Evolutionary conservation across 1,139 yeast species (phyloP), one percentile per base, ranked within the genome.

Genomic region (Diutina ranongensis): DNA sequence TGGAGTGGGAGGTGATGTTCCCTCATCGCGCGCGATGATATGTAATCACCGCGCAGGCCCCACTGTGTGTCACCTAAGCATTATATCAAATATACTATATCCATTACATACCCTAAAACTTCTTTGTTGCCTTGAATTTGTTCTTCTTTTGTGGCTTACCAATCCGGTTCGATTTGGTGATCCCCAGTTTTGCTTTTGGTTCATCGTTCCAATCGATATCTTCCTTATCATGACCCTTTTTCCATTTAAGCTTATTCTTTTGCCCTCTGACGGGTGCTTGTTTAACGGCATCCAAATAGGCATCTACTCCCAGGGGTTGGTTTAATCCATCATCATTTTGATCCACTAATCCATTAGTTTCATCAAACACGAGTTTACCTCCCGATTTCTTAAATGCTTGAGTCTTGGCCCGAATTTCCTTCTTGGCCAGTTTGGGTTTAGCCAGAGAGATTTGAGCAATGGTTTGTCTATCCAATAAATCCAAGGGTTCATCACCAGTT

Each of bases 191-290:
- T 48, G 45, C 51, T 54, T 35, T 55, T 59, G 31, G 57, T 44
- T 74, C 74, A 60, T 75, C 78, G 46, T 69, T 74, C 45, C 76
- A 77, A 46, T 74, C 72, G 44, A 70, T 69, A 28, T 73, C 71
- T 34, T 72, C 70, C 50, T 68, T 69, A 45, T 75, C 73, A 10
- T n/a, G 19, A 13, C 42, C 42, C 61, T 80, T 81, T 66, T 83
- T 85, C 67, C 79, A 92, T 65, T 88, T 89, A 72, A 88, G 76
- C 68, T 80, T 87, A 63, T 88, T 87, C 68, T 78, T 80, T 68
- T 86, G 96, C 48, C 97, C 96, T 64, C 95, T 81, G 4, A 86
- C 78, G 38, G 98, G 97, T 28, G 92, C 97, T 55, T 83, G 86
- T 61, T 79, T 83, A 35, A 92, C 87, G 12, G 97, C 98, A 53